Evolutionary conservation across 2,329 filamentous ascomycete species (phyloP).

Genomic region (Pyrenophora tritici-repentis): DNA sequence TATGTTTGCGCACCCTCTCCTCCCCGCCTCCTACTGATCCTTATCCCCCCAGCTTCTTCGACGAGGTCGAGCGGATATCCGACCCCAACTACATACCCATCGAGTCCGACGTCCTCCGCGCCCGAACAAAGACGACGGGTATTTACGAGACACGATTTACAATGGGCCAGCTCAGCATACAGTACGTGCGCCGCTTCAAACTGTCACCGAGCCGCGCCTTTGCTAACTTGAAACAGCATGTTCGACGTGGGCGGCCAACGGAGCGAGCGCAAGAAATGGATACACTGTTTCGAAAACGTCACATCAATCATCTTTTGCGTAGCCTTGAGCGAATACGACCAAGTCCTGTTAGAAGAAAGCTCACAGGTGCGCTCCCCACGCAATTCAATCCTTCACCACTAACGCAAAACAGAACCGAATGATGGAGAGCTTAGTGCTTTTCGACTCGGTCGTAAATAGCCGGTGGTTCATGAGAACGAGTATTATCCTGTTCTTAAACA

Average conservation of each 20-base stretch:
- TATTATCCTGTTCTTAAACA: constrained; percentile 98
- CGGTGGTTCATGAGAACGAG: constrained; percentile 99
- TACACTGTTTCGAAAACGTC: constrained; percentile 99
- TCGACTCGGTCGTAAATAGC: constrained; percentile 98
- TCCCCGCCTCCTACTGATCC: too few species aligned
- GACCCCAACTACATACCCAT: constrained; percentile 84
- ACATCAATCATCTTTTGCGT: constrained; percentile 99
- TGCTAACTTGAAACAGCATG: constrained; percentile 70
- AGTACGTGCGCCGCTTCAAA: constrained; percentile 65
- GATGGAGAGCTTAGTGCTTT: constrained; percentile 97
- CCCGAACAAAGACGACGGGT: constrained; percentile 96
- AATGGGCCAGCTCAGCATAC: constrained; percentile 98
- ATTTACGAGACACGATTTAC: constrained; percentile 99
- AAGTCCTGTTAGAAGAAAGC: constrained; percentile 93
- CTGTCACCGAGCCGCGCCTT: constrained; percentile 10
- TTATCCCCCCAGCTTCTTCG: constrained; percentile 93
- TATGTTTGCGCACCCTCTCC: constrained; percentile 55
- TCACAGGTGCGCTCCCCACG: constrained; percentile 72
- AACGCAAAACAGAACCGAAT: constrained; percentile 79
- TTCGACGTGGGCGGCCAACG: constrained; percentile 97
- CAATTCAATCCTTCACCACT: constrained; percentile 17
- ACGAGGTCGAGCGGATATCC: constrained; percentile 85
- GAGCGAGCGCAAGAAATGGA: constrained; percentile 99
- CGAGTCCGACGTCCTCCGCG: constrained; percentile 92
- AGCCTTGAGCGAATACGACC: constrained; percentile 96